phyloP scores from a whole-genome alignment of 1,284 basidiomycete species.

The Sanghuangporus sanghuang region DNA sequence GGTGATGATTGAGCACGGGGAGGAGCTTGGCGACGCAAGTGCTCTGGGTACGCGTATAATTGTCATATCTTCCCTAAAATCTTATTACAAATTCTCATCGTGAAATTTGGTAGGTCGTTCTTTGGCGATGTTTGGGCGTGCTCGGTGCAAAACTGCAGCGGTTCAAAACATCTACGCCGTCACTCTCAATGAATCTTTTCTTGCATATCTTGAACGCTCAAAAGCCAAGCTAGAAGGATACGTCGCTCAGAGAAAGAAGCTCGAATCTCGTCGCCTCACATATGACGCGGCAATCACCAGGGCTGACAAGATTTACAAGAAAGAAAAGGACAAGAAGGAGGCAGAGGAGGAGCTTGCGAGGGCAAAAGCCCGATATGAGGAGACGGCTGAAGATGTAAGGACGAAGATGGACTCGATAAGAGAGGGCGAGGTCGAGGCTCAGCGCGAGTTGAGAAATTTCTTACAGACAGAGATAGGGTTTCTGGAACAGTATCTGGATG shows the following conservation, averaged over 20 bases:
- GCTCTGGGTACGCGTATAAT: conserved; percentile 49
- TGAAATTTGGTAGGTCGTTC: conserved; percentile 47
- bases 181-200: conserved; percentile 65
- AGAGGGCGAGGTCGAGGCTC: conserved; percentile 66
- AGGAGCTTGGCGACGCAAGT: conserved; percentile 72
- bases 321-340: conserved; percentile 62
- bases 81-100: not conserved
- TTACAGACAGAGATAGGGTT: conserved; percentile 71
- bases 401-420: conserved; percentile 72
- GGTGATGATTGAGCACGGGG: conserved; percentile 82
- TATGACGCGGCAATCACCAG: conserved; percentile 71
- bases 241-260: conserved; percentile 64
- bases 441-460: conserved; percentile 62
- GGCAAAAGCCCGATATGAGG: conserved; percentile 71
- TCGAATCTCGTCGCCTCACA: conserved; percentile 39
- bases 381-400: conserved; percentile 74
- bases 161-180: conserved; percentile 76
- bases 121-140: conserved; percentile 68
- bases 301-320: conserved; percentile 59
- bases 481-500: conserved; percentile 64
- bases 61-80: not conserved
- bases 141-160: conserved; percentile 76
- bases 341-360: conserved; percentile 73
- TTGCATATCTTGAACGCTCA: conserved; percentile 57
- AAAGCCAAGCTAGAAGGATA: conserved; percentile 69